phyloP scores from a whole-genome alignment of 345 rosid genomes.

The Camelina laxa region DNA sequence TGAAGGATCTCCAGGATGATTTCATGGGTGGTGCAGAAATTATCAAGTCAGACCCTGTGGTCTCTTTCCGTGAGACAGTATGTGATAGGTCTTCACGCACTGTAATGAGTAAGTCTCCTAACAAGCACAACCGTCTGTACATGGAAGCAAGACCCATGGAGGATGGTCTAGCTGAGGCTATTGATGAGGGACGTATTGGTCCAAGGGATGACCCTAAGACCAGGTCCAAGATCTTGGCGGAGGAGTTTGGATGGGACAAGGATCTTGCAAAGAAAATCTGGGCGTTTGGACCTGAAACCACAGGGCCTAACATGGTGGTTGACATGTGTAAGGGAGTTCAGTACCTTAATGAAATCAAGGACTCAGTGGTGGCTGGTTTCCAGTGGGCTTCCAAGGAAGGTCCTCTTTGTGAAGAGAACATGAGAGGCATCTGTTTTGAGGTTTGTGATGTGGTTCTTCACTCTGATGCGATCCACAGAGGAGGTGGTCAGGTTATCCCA shows the following conservation, averaged over 20 bases:
- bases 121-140: slow-evolving; percentile 80
- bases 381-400: no score
- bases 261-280: no score
- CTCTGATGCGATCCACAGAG: slow-evolving; percentile 88
- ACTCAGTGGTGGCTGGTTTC: no score
- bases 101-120: slow-evolving; percentile 44
- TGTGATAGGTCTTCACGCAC: slow-evolving; percentile 37
- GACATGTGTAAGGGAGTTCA: no score
- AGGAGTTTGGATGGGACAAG: slow-evolving; percentile 47
- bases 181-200: slow-evolving; percentile 79
- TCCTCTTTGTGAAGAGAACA: no score
- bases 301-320: no score
- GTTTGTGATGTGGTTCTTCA: slow-evolving; percentile 87
- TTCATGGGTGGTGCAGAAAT: slow-evolving; percentile 92
- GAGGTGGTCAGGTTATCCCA: slow-evolving; percentile 86
- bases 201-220: slow-evolving; percentile 86
- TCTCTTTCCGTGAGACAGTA: slow-evolving; percentile 71
- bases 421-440: slow-evolving; percentile 65
- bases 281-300: no score
- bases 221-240: slow-evolving; percentile 72
- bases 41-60: slow-evolving; percentile 73
- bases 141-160: slow-evolving; percentile 89
- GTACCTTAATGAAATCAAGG: no score
- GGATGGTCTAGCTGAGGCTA: slow-evolving; percentile 83
- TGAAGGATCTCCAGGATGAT: slow-evolving; percentile 80